Evolutionary conservation across 805 yeast genomes (phyloP).

Genomic region (Hanseniaspora pseudoguilliermondii): DNA sequence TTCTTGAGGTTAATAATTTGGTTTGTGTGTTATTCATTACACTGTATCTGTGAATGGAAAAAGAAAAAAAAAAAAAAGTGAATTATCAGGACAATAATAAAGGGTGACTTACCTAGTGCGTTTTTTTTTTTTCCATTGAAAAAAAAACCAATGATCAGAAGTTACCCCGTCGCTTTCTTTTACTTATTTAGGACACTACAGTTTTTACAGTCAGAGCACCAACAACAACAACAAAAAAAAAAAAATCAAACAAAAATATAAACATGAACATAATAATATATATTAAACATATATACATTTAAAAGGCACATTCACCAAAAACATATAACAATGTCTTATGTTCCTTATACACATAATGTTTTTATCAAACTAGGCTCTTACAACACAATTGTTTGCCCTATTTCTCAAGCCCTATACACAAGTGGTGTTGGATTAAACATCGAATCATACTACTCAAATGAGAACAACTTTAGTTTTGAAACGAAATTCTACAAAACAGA

Average conservation of each 20-base stretch:
- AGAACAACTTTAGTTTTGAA: not conserved
- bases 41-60: not conserved
- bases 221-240: too few species aligned
- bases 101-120: not conserved
- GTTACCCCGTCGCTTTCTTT: too few species aligned
- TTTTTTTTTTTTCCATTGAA: not conserved
- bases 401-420: slow-evolving; percentile 5
- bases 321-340: slow-evolving; percentile 1
- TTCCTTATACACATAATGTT: not conserved
- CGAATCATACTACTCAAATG: slow-evolving; percentile 10
- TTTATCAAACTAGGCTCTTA: slow-evolving; percentile 6
- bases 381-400: not conserved
- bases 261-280: not conserved
- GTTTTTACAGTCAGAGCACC: too few species aligned
- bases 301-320: too few species aligned
- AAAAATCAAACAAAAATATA: not conserved
- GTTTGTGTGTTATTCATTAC: too few species aligned
- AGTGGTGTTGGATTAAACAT: slow-evolving; percentile 4
- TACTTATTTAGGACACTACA: too few species aligned
- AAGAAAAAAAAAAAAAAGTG: not conserved
- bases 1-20: too few species aligned
- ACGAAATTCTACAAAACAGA: not conserved
- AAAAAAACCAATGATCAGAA: not conserved
- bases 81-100: not conserved
- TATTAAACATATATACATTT: too few species aligned